phyloP scores from a whole-genome alignment of 2,329 filamentous ascomycete genomes.

The Xylaria sp. region DNA sequence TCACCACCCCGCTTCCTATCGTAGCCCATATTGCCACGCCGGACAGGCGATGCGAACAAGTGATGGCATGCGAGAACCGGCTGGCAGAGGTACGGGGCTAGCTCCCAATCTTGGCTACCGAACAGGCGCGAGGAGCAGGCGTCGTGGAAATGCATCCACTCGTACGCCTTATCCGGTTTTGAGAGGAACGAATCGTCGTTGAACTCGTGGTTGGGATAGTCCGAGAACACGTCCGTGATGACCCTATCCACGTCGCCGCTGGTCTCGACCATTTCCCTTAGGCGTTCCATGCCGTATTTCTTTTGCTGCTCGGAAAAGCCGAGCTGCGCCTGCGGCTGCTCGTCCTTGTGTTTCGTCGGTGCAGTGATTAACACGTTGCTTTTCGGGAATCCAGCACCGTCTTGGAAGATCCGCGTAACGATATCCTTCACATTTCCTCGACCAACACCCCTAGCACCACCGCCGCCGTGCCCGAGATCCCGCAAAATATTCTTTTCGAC shows the following conservation, averaged over 20 bases:
- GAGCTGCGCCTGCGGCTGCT: slow-evolving; percentile 62
- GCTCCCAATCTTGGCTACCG: slow-evolving; percentile 88
- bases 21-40: slow-evolving; percentile 46
- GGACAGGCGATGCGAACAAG: slow-evolving; percentile 77
- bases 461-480: slow-evolving; percentile 70
- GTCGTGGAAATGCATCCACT: slow-evolving; percentile 96
- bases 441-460: slow-evolving; percentile 71
- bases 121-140: slow-evolving; percentile 77
- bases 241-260: slow-evolving; percentile 79
- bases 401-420: slow-evolving; percentile 75
- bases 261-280: slow-evolving; percentile 77
- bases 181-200: slow-evolving; percentile 91
- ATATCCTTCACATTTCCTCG: slow-evolving; percentile 75
- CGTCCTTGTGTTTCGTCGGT: slow-evolving; percentile 50
- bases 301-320: slow-evolving; percentile 75
- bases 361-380: slow-evolving; percentile 46
- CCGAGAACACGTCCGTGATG: slow-evolving; percentile 79
- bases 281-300: slow-evolving; percentile 70
- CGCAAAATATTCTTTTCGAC: slow-evolving; percentile 72
- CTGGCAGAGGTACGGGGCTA: slow-evolving; percentile 83
- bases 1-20: slow-evolving; percentile 51
- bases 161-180: slow-evolving; percentile 79
- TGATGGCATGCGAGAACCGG: slow-evolving; percentile 88
- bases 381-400: slow-evolving; percentile 77
- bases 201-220: slow-evolving; percentile 84